Evolutionary conservation across 345 rosid species (phyloP).

Genomic region (Populus nigra): DNA sequence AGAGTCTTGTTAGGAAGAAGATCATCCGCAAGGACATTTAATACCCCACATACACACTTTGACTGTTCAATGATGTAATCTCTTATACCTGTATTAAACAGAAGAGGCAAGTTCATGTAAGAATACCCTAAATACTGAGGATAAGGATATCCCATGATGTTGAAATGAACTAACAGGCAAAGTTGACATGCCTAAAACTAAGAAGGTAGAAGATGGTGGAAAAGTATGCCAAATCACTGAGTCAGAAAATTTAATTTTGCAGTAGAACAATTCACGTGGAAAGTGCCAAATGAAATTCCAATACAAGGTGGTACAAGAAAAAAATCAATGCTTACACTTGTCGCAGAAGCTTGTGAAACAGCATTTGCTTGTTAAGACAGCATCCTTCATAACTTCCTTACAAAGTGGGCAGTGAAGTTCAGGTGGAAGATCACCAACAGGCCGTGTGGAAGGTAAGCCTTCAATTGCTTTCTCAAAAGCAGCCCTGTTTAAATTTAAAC

Average conservation of each 20-base stretch:
- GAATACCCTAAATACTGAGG: background rate
- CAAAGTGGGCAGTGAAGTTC: constrained; percentile 95
- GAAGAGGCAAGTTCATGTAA: background rate
- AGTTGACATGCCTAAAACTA: background rate
- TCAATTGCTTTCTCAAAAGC: constrained; percentile 96
- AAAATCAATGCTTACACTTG: constrained; percentile 51
- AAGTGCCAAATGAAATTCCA: background rate
- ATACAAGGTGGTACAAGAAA: background rate
- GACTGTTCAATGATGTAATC: constrained; percentile 72
- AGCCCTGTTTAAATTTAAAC: constrained; percentile 49
- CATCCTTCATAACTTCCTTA: constrained; percentile 86
- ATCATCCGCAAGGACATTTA: constrained; percentile 85
- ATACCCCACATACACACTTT: constrained; percentile 81
- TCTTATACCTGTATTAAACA: constrained; percentile 65
- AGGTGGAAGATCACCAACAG: constrained; percentile 94
- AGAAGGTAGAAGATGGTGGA: background rate
- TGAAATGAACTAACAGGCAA: background rate
- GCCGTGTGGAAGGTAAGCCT: constrained; percentile 86
- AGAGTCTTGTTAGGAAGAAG: constrained; percentile 95
- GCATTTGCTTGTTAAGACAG: constrained; percentile 91
- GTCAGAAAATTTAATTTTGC: background rate
- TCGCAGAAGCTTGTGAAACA: constrained; percentile 87
- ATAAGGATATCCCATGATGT: background rate
- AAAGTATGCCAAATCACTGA: background rate
- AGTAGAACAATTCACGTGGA: background rate